Evolutionary conservation across 495 filamentous ascomycete species (phyloP), one percentile per base, ranked within the genome.

Genomic region (Xylaria acuta): DNA sequence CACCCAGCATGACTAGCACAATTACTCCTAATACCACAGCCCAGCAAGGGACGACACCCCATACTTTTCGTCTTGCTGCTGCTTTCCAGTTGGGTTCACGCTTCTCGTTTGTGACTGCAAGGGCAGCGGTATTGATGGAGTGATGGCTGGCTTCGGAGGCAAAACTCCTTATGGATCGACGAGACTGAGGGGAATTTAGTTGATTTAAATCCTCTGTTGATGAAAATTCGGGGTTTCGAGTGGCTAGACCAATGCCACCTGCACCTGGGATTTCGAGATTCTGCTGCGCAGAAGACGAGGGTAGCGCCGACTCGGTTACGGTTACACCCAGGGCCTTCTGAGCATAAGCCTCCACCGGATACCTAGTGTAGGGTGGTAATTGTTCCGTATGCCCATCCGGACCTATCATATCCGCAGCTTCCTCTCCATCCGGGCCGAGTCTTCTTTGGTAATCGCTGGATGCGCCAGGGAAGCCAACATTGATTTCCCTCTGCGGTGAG

Each of bases 331-430:
- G 36, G 36, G 80, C 66, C 74, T 84, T 83, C 67, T 78, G 77
- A 30, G 73, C 77, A 74, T 84, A 80, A 14, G 76, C 82, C 6
- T 87, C 90, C 59, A 92, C 88, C 1, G 93, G 90, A 79, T 93
- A 95, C 72, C 91, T 87, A 16, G 93, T 91, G 81, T 98, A 98
- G 16, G 95, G 95, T 22, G 95, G 95, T 41, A 97, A 83, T 74
- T 94, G 93, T 78, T 98, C 95, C 3, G 92, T 91, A 79, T 97
- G 94, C 1, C 94, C 95, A 75, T 95, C 92, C 0, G 93, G 92
- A n/a, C 94, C 94, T 72, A 97, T 89, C 9, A 97, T 88, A 81
- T 94, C 94, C 18, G 90, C 93, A 36, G 89, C 84, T 71, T 97
- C 94, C 82, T 97, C 94, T 72, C 93, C 93, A 36, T 95, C 93